phyloP scores from a whole-genome alignment of 192 early-diverging fungal species.

The Backusella parvicylindrica region DNA sequence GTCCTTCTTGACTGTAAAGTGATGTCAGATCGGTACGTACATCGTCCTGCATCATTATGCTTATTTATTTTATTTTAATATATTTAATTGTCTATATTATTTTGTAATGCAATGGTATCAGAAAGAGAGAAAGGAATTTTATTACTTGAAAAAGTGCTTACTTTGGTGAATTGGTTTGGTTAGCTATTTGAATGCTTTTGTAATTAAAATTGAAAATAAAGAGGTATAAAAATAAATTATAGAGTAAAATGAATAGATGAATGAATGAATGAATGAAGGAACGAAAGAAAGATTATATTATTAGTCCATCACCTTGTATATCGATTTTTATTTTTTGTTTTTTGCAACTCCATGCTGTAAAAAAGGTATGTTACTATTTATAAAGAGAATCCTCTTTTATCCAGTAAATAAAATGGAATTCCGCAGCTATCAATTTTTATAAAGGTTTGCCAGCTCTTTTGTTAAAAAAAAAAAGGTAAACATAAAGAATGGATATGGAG shows the following conservation, averaged over 20 bases:
- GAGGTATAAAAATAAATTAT: background rate
- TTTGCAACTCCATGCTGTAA: background rate
- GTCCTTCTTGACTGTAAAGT: background rate
- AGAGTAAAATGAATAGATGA: background rate
- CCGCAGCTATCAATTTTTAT: background rate
- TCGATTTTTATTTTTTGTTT: background rate
- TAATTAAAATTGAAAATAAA: too few relatives aligned
- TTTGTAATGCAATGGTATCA: background rate
- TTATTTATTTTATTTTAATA: background rate
- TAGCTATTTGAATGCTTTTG: background rate
- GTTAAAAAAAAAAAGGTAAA: background rate
- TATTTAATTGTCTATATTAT: background rate
- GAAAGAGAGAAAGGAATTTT: background rate
- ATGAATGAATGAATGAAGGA: background rate
- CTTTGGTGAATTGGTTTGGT: background rate
- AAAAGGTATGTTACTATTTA: background rate
- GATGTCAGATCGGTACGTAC: constrained; percentile 12
- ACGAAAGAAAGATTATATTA: background rate
- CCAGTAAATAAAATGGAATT: background rate
- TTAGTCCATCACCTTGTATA: background rate
- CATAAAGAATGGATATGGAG: background rate
- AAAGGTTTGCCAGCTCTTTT: background rate
- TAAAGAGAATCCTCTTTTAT: background rate
- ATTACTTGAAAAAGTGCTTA: background rate
- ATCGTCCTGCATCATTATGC: constrained; percentile 20